Percentiles rank a stretch among this genome's conserved stretches.
phyloP scores from a whole-genome alignment of 2,329 filamentous ascomycete species.

The Proliferodiscus dingleyae region DNA sequence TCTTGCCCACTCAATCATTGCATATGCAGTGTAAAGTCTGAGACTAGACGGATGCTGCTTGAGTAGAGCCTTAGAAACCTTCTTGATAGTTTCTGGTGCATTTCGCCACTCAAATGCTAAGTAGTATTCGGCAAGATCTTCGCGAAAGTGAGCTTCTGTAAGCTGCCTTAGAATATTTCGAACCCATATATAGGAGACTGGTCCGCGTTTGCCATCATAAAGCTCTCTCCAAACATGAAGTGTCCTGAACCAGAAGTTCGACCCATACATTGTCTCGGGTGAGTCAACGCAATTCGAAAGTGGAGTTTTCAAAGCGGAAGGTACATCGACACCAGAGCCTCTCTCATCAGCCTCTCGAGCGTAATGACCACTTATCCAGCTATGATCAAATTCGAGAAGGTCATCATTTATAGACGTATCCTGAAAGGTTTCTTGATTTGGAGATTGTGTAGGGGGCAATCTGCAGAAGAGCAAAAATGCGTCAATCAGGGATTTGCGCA shows the following conservation, averaged over 20 bases:
- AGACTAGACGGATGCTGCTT: constrained; percentile 61
- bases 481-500: constrained; percentile 53
- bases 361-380: constrained; percentile 13
- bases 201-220: constrained; percentile 16
- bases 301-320: constrained; percentile 20
- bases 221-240: constrained; percentile 27
- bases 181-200: constrained; percentile 39
- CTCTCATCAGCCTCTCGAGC: constrained; percentile 9
- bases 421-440: constrained; percentile 22
- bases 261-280: constrained; percentile 50
- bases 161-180: constrained; percentile 54
- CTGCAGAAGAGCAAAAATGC: constrained; percentile 66
- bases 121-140: constrained; percentile 61
- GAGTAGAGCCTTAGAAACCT: constrained; percentile 68
- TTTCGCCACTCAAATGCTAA: constrained; percentile 61
- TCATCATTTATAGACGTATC: constrained; percentile 44
- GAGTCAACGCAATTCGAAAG: constrained; percentile 30
- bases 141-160: constrained; percentile 39
- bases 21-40: constrained; percentile 74
- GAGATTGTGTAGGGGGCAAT: constrained; percentile 47
- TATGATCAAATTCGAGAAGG: constrained; percentile 26
- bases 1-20: constrained; percentile 60
- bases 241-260: constrained; percentile 41
- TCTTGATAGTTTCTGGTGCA: constrained; percentile 54
- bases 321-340: constrained; percentile 21